Conservation (phyloP, 176 grass and related monocot species). For the Carex kokanica region DNA sequence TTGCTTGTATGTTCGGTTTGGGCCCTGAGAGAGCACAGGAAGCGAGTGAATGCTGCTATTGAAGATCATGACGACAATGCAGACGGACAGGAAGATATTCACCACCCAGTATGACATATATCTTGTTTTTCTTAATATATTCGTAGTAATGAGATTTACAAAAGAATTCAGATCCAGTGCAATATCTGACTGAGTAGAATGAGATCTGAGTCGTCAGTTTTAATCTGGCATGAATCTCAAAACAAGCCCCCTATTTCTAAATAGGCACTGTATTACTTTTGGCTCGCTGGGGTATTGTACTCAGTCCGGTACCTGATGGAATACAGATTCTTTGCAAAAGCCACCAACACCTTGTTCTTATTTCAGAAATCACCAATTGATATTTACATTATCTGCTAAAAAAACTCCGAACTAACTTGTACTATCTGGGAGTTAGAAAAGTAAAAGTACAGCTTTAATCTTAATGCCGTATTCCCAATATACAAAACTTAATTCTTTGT, state of each 20-base stretch:
- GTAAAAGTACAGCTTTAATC: background rate
- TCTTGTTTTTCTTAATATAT: slow-evolving; percentile 6
- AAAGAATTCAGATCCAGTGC: background rate
- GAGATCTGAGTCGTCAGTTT: too few relatives aligned
- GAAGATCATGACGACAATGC: slow-evolving; percentile 23
- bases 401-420: background rate
- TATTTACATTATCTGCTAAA: background rate
- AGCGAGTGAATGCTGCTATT: slow-evolving; percentile 37
- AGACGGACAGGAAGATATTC: background rate
- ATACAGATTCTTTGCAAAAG: background rate
- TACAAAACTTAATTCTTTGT: background rate
- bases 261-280: too few relatives aligned
- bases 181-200: too few relatives aligned
- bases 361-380: background rate
- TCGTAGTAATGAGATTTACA: background rate
- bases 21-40: slow-evolving; percentile 46
- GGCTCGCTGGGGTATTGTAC: too few relatives aligned
- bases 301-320: too few relatives aligned
- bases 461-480: background rate
- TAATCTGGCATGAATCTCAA: too few relatives aligned
- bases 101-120: slow-evolving; percentile 26
- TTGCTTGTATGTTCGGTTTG: slow-evolving; percentile 54
- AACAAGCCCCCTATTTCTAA: too few relatives aligned
- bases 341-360: background rate
- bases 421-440: background rate